Evolutionary conservation across 192 early-diverging fungal genomes (phyloP).

Genomic region (Mortierella claussenii): DNA sequence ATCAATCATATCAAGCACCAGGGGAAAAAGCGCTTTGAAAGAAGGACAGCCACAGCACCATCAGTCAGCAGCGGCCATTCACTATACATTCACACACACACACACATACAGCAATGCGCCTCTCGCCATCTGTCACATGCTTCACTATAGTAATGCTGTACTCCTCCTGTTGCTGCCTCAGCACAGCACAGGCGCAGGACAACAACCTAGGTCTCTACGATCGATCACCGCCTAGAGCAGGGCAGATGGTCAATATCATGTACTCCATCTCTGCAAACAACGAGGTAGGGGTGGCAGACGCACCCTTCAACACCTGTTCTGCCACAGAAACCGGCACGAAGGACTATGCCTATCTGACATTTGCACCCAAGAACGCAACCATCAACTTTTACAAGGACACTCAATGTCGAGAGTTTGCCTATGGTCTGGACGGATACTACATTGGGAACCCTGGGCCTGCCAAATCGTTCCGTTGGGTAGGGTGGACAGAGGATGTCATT

Average conservation of each 20-base stretch:
- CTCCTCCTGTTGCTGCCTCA: neutral
- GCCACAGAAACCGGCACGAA: slow-evolving; percentile 2
- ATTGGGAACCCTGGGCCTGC: slow-evolving; percentile 23
- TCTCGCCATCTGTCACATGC: neutral
- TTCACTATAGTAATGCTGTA: neutral
- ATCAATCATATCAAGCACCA: too few relatives aligned
- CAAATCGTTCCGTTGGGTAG: slow-evolving; percentile 37
- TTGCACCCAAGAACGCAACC: slow-evolving; percentile 43
- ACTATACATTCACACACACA: too few relatives aligned
- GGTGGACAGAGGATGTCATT: slow-evolving; percentile 34
- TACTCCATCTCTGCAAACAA: slow-evolving; percentile 20
- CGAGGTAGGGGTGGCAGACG: slow-evolving; percentile 12
- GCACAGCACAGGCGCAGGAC: slow-evolving; percentile 6
- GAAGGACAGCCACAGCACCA: too few relatives aligned
- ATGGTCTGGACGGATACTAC: slow-evolving; percentile 31
- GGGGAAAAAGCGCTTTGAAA: too few relatives aligned
- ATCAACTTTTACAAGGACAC: slow-evolving; percentile 46
- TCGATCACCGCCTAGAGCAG: slow-evolving; percentile 11
- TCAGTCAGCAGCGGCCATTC: too few relatives aligned
- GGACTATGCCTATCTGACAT: slow-evolving; percentile 25
- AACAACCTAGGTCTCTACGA: neutral
- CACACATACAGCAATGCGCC: too few relatives aligned
- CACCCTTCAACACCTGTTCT: slow-evolving; percentile 28
- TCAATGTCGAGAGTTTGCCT: slow-evolving; percentile 23
- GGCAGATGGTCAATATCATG: slow-evolving; percentile 15